Percentiles rank a stretch among this genome's conserved stretches.
These are phyloP conservation scores for Tripidium arundinaceum DNA, from an alignment of 202 grass and related monocot species.

Conservation along the genomic window DNA sequence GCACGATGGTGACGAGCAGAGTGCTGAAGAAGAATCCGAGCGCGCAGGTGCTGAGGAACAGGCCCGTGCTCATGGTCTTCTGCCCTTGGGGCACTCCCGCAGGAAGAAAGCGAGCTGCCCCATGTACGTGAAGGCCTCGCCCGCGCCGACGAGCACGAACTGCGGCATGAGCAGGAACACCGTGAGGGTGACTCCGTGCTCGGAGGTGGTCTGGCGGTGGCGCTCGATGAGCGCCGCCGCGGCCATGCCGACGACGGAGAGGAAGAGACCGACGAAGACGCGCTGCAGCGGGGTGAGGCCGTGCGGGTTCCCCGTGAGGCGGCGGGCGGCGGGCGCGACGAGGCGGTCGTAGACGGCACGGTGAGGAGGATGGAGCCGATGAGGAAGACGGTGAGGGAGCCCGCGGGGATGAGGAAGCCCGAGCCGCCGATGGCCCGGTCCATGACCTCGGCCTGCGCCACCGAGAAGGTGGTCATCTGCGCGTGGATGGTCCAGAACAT, in stretches of 20 bases:
- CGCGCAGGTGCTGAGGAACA: slow-evolving; percentile 67
- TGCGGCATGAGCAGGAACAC: slow-evolving; percentile 71
- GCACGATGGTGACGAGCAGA: slow-evolving; percentile 47
- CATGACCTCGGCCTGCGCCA: slow-evolving; percentile 53
- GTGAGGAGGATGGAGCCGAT: too few relatives aligned
- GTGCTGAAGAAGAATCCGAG: slow-evolving; percentile 72
- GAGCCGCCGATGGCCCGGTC: slow-evolving; percentile 47
- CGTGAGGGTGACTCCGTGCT: background rate
- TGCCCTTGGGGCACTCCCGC: slow-evolving; percentile 71
- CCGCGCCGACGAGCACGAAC: slow-evolving; percentile 57
- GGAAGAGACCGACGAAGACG: too few relatives aligned
- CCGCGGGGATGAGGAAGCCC: slow-evolving; percentile 43
- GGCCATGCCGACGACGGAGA: too few relatives aligned
- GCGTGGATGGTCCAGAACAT: slow-evolving; percentile 75
- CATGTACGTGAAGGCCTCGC: slow-evolving; percentile 72
- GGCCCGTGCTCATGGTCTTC: slow-evolving; percentile 80
- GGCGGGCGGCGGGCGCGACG: too few relatives aligned
- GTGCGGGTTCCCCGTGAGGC: too few relatives aligned
- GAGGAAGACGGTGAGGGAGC: slow-evolving; percentile 66
- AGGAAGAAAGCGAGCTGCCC: slow-evolving; percentile 76
- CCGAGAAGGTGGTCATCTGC: slow-evolving; percentile 79
- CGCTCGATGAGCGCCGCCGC: too few relatives aligned
- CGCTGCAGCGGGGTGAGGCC: too few relatives aligned
- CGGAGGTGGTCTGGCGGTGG: slow-evolving; percentile 26
- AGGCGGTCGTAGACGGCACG: too few relatives aligned